Conservation (phyloP, 352 stramenopile genomes). For the Globisporangium splendens region DNA sequence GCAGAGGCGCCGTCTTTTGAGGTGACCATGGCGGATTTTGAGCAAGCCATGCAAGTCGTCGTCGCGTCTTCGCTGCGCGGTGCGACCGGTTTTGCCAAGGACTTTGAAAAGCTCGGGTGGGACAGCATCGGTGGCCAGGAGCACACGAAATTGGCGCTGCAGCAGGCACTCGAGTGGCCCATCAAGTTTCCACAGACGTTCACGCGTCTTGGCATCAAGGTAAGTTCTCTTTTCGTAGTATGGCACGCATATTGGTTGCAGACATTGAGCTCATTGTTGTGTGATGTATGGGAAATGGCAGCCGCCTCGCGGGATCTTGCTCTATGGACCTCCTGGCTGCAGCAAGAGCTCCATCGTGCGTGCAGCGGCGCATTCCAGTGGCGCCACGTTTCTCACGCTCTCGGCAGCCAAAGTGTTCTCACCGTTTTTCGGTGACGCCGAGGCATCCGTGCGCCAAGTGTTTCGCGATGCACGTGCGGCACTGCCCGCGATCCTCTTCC, state of each 20-base stretch:
- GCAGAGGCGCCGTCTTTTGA: constrained; percentile 23
- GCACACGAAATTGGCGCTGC: constrained; percentile 65
- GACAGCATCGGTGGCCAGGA: constrained; percentile 73
- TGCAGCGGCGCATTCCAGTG: constrained; percentile 68
- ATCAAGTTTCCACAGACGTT: constrained; percentile 77
- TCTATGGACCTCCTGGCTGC: constrained; percentile 89
- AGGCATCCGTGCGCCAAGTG: constrained; percentile 75
- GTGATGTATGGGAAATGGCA: not conserved
- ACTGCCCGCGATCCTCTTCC: constrained; percentile 90
- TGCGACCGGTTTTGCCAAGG: constrained; percentile 49
- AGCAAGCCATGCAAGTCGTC: constrained; percentile 66
- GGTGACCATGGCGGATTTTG: constrained; percentile 71
- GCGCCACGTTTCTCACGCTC: constrained; percentile 84
- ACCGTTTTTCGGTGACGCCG: constrained; percentile 86
- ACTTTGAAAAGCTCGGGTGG: constrained; percentile 62
- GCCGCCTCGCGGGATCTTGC: constrained; percentile 74
- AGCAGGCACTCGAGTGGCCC: constrained; percentile 88
- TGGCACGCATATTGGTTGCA: not conserved
- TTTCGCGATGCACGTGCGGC: constrained; percentile 76
- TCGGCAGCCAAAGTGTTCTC: constrained; percentile 88
- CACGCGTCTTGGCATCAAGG: constrained; percentile 56
- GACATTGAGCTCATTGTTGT: not conserved
- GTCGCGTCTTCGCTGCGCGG: constrained; percentile 64
- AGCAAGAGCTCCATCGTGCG: constrained; percentile 90
- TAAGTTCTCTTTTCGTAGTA: constrained; percentile 1